phyloP scores from a whole-genome alignment of 768 basidiomycete species.

The Coprinopsis sp. region DNA sequence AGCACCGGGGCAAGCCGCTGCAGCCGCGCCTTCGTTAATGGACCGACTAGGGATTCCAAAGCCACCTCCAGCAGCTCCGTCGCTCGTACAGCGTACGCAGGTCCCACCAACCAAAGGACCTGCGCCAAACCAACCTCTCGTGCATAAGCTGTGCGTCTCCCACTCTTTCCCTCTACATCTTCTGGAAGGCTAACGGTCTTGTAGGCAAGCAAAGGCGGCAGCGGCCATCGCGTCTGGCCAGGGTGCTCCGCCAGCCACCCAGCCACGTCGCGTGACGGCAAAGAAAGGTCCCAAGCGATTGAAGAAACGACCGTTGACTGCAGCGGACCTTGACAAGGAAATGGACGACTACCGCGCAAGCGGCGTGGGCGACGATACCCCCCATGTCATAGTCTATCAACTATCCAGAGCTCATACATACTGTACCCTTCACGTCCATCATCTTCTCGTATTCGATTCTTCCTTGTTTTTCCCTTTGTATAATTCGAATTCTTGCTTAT shows the following conservation, averaged over 20 bases:
- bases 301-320: slow-evolving; percentile 49
- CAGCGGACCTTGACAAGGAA: slow-evolving; percentile 66
- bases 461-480: slow-evolving; percentile 4
- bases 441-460: not conserved
- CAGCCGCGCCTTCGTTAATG: slow-evolving; percentile 1
- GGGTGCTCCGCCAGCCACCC: slow-evolving; percentile 20
- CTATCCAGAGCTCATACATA: not conserved
- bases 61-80: slow-evolving; percentile 4
- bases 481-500: slow-evolving; percentile 11
- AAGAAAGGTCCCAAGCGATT: slow-evolving; percentile 76
- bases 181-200: not conserved
- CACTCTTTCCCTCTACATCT: not conserved
- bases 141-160: slow-evolving; percentile 2
- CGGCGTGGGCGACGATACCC: not conserved
- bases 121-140: not conserved
- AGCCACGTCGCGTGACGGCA: slow-evolving; percentile 38
- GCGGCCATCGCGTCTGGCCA: slow-evolving; percentile 4
- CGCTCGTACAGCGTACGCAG: slow-evolving; percentile 3
- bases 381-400: not conserved
- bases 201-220: slow-evolving; percentile 9
- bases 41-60: slow-evolving; percentile 12
- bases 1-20: slow-evolving; percentile 1
- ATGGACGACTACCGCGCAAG: slow-evolving; percentile 75
- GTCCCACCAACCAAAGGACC: not conserved
- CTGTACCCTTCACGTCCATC: not conserved